Conservation (phyloP, 768 basidiomycete species). For the Brasilioporus rufonigricans region DNA sequence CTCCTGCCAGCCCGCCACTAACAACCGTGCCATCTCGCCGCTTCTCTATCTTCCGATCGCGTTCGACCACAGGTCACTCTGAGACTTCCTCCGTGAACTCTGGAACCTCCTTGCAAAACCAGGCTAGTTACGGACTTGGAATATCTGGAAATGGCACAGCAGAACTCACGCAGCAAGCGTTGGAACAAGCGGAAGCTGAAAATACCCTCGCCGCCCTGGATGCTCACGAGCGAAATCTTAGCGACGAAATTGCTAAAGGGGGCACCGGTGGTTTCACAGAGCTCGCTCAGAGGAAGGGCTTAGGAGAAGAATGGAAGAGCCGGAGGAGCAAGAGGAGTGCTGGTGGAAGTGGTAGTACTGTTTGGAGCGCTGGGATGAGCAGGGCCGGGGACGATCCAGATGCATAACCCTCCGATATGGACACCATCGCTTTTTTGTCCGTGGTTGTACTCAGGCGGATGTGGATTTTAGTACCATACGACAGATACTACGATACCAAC, state of each 20-base stretch:
- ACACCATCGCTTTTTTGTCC: neutral
- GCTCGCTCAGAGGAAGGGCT: constrained; percentile 46
- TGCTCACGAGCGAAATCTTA: constrained; percentile 69
- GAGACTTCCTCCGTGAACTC: constrained; percentile 52
- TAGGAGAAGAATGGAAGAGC: constrained; percentile 54
- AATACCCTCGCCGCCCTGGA: constrained; percentile 76
- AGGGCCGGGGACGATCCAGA: constrained; percentile 50
- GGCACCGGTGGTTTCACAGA: constrained; percentile 77
- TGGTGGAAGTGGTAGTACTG: constrained; percentile 73
- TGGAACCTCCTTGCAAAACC: constrained; percentile 36
- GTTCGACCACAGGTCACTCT: constrained; percentile 43
- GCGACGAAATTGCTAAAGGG: constrained; percentile 76
- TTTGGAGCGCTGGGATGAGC: constrained; percentile 86
- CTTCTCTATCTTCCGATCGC: constrained; percentile 69
- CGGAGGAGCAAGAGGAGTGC: constrained; percentile 47
- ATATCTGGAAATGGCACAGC: constrained; percentile 29
- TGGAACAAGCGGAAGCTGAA: constrained; percentile 78
- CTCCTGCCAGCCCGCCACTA: constrained; percentile 32
- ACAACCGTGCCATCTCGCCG: constrained; percentile 39
- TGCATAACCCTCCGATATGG: constrained; percentile 18
- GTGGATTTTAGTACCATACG: constrained; percentile 24
- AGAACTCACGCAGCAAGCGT: constrained; percentile 68
- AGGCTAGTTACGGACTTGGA: constrained; percentile 31
- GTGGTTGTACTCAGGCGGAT: constrained; percentile 13
- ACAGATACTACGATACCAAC: constrained; percentile 18